These are phyloP conservation scores for Cercospora sesami DNA, from an alignment of 2,329 filamentous ascomycete species.

Conservation along the genomic window DNA sequence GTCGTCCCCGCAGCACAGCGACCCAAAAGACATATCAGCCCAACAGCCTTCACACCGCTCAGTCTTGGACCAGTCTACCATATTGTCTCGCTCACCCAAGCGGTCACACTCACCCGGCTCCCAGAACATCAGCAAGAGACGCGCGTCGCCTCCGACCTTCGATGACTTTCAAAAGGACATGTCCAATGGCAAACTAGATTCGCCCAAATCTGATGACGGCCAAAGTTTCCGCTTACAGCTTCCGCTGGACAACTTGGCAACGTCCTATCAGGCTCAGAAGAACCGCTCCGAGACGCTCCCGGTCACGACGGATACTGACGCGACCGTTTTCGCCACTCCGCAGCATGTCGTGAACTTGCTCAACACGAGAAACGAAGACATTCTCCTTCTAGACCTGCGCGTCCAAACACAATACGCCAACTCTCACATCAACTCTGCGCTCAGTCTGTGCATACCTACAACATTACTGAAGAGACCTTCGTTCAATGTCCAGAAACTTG, in stretches of 20 bases:
- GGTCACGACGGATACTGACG: conserved; percentile 33
- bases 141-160: conserved; percentile 47
- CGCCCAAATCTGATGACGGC: conserved; percentile 31
- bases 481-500: conserved; percentile 83
- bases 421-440: conserved; percentile 72
- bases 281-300: conserved; percentile 52
- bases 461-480: conserved; percentile 87
- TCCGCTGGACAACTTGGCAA: conserved; percentile 33
- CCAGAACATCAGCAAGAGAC: conserved; percentile 45
- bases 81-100: conserved; percentile 48
- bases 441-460: conserved; percentile 94
- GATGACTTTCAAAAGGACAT: conserved; percentile 11
- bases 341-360: conserved; percentile 53
- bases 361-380: conserved; percentile 47
- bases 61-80: conserved; percentile 31
- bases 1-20: conserved; percentile 18
- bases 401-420: conserved; percentile 79
- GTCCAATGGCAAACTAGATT: conserved; percentile 24
- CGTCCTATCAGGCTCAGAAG: conserved; percentile 27
- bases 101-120: conserved; percentile 51
- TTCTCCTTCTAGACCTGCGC: conserved; percentile 80
- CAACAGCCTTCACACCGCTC: conserved; percentile 26
- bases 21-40: conserved; percentile 45
- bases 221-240: conserved; percentile 31
- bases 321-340: conserved; percentile 48